phyloP scores from a whole-genome alignment of 192 early-diverging fungal genomes.

The Coemansia sp. region DNA sequence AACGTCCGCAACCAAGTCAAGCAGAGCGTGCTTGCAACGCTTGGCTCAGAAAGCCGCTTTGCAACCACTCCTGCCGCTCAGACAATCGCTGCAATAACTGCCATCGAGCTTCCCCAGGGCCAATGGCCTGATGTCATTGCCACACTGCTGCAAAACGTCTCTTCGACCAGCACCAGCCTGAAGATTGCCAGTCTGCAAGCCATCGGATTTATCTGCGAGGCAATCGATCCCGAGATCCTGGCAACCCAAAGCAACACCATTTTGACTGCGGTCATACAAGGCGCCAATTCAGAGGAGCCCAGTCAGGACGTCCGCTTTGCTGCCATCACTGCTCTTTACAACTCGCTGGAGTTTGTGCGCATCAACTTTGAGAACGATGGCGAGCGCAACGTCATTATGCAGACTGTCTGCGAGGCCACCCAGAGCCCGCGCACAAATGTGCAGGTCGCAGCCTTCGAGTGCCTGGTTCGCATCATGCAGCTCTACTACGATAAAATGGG shows the following conservation, averaged over 20 bases:
- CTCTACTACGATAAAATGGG: conserved; percentile 97
- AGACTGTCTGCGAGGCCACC: conserved; percentile 95
- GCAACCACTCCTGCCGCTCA: conserved; percentile 75
- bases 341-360: conserved; percentile 94
- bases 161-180: conserved; percentile 65
- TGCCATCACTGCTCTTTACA: conserved; percentile 87
- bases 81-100: conserved; percentile 87
- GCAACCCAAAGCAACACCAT: conserved; percentile 83
- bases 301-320: conserved; percentile 85
- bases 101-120: conserved; percentile 84
- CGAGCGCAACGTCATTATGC: conserved; percentile 99
- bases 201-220: conserved; percentile 94
- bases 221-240: conserved; percentile 78
- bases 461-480: conserved; percentile 95
- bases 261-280: conserved; percentile 91
- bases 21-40: conserved; percentile 54
- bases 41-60: conserved; percentile 42
- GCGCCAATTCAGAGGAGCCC: conserved; percentile 91
- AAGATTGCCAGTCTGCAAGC: conserved; percentile 82
- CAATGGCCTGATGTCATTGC: conserved; percentile 89
- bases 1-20: conserved; percentile 73
- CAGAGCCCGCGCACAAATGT: conserved; percentile 73
- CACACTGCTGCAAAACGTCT: conserved; percentile 75
- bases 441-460: conserved; percentile 89
- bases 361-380: conserved; percentile 91